Base-by-base conservation (phyloP, 2,329 filamentous ascomycete genomes). In the Xylaria digitata region DNA sequence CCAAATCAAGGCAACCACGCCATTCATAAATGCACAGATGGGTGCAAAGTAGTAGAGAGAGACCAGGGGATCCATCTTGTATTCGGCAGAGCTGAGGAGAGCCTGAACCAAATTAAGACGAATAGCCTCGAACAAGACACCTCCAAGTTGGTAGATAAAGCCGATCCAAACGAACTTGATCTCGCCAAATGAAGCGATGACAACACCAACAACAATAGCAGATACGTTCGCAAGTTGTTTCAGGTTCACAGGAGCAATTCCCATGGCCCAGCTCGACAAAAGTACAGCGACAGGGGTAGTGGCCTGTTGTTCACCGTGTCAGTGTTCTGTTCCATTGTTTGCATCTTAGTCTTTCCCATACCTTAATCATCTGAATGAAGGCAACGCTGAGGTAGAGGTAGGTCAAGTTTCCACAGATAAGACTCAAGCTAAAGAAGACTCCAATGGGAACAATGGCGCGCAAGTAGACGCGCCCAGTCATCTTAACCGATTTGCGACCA, bases 281-380 rank as follows among this genome's bases (percentile, higher is more conserved):
- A 99, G 89, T 59, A 98, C 94, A 61, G 94, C 94, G 66, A 98
- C 94, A 17, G 96, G 96, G 37, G 93, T 98, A 49, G 94, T 97
- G 72, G 96, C 96, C 92, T 94, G 58, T 68, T 32, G 23, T 11
- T 53, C 58, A 17, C 30, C 8, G 55, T 37, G 54, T 73, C 50
- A 74, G 67, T 65, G 45, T 42, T 43, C 11, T 8, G 30, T 42
- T 60, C 23, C 21, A 11, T 49, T 15, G 42, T 21, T 19, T 13
- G 34, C 1, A 1, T 37, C 9, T 40, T 1, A 0, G 8, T 3
- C 13, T 5, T 5, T 56, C 59, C 30, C 73, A 34, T 71, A 93
- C 91, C 92, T 98, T 98, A 80, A 98, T 90, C 95, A 98, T 98
- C 86, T 98, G 95, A 77, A 98, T 98, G 81, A 98, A 98, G 67